Percentiles rank a stretch among this genome's conserved stretches.
These are phyloP conservation scores for Nicotiana benthamiana DNA, from an alignment of 257 asterid genomes.

Conservation along the genomic window DNA sequence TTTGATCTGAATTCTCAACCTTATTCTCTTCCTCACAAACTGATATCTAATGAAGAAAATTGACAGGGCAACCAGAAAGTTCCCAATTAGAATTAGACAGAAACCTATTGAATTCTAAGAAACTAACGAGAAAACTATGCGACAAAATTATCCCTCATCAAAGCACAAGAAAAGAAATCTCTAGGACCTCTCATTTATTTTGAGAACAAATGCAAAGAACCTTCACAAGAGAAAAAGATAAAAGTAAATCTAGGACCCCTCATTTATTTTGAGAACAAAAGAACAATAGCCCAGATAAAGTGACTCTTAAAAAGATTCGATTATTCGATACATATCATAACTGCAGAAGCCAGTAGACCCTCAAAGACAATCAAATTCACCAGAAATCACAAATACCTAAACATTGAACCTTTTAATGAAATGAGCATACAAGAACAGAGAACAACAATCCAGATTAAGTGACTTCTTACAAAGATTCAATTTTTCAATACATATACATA, in stretches of 20 bases:
- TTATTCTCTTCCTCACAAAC: constrained; percentile 15
- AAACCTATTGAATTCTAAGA: neutral
- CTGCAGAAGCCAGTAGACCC: constrained; percentile 11
- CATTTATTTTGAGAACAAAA: constrained; percentile 8
- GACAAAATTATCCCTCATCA: neutral
- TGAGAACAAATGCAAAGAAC: neutral
- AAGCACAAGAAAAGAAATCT: constrained; percentile 1
- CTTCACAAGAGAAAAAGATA: neutral
- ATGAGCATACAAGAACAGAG: constrained; percentile 16
- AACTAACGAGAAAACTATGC: neutral
- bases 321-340: constrained; percentile 4
- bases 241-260: constrained; percentile 13
- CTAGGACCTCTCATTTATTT: too few relatives aligned
- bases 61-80: neutral
- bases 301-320: neutral
- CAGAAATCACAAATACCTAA: neutral
- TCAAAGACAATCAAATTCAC: neutral
- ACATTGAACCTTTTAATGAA: constrained; percentile 24
- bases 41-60: constrained; percentile 22
- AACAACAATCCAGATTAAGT: neutral
- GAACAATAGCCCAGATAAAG: neutral
- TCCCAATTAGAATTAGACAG: neutral
- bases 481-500: neutral
- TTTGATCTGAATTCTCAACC: neutral
- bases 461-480: neutral